Base-by-base conservation (phyloP, 2,329 filamentous ascomycete species). In the Colletotrichum tanaceti region DNA sequence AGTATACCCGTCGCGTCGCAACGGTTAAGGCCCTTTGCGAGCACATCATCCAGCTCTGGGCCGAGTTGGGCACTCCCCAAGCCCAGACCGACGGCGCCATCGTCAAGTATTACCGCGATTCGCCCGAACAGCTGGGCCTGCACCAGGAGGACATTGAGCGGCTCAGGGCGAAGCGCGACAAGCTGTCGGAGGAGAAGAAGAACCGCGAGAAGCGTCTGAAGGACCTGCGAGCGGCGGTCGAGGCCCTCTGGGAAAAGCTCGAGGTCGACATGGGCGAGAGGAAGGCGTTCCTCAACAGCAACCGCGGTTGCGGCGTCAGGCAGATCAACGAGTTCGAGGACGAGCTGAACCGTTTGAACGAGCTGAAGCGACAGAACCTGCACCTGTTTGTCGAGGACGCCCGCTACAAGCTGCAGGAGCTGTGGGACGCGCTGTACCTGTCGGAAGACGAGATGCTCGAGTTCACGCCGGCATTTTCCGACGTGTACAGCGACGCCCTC, bases 381-480 rank as follows among this genome's bases (percentile, higher is more conserved):
- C 94, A 98, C 77, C 81, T 98, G 5, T 99, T 99, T 75, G 93
- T 99, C 13, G 96, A 98, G 78, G 96, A 99, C 81, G 91, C 95
- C 22, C 89, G 97, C 47, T 92, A 90, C 80, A 93, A 93, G 77
- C 86, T 99, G 13, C 95, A 98, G 79, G 94, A 97, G 76, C 88
- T 99, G 0, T 99, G 97, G 96, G 96, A 99, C 77, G 86, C 89
- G 0, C 83, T 99, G 1, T 98, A 96, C 82, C 94, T 97, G 76
- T 97, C 93, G 0, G 96, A 99, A 77, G 96, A 99, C 75, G 96
- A 99, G 81, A 98, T 98, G 94, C 88, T 98, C 65, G 94, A 98
- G 73, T 99, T 99, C 74, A 96, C 94, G 0, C 96, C 97, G 0
- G 96, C 94, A 49, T 98, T 98, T 78, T 97, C 94, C 13, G 96